Percentiles rank a stretch among this genome's conserved stretches.
phyloP scores from a whole-genome alignment of 148 eudicot species.

The Silene uniflora region DNA sequence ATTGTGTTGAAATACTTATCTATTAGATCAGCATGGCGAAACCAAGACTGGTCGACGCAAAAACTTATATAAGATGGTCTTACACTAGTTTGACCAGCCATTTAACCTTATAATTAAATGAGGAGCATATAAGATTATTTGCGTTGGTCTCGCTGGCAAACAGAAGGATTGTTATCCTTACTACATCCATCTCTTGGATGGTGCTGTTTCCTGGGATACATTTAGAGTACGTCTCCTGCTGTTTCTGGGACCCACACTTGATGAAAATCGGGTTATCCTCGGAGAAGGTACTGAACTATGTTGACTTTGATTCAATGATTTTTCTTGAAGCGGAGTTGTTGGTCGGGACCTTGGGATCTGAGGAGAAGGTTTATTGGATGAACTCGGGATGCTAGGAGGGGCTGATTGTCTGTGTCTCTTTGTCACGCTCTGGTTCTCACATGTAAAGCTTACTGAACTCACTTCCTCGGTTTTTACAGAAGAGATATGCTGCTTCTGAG shows the following conservation, averaged over 20 bases:
- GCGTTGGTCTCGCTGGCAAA: background rate
- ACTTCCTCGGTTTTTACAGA: constrained; percentile 12
- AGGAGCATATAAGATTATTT: background rate
- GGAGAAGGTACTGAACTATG: constrained; percentile 21
- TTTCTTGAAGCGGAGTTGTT: constrained; percentile 59
- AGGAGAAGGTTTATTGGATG: constrained; percentile 20
- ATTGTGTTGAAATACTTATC: too few species aligned
- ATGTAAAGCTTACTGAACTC: constrained; percentile 5
- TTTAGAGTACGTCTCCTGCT: constrained; percentile 36
- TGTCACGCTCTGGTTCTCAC: constrained; percentile 20
- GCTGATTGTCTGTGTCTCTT: constrained; percentile 29
- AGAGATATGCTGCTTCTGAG: constrained; percentile 23
- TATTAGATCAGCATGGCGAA: too few species aligned
- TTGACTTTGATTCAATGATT: constrained; percentile 50
- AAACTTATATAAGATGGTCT: too few species aligned
- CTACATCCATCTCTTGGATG: constrained; percentile 33
- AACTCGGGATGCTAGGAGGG: constrained; percentile 19
- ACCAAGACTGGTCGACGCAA: too few species aligned
- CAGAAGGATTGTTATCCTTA: background rate
- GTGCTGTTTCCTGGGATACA: constrained; percentile 20
- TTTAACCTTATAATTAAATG: too few species aligned
- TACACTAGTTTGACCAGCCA: too few species aligned
- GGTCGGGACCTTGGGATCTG: constrained; percentile 33
- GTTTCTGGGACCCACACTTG: constrained; percentile 29
- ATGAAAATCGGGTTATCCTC: constrained; percentile 28